A percentile compares a stretch with the other conserved stretches of the same genome.
Evolutionary conservation across 2,329 filamentous ascomycete species (phyloP).

Genomic region (Cladobotryum protrusum): DNA sequence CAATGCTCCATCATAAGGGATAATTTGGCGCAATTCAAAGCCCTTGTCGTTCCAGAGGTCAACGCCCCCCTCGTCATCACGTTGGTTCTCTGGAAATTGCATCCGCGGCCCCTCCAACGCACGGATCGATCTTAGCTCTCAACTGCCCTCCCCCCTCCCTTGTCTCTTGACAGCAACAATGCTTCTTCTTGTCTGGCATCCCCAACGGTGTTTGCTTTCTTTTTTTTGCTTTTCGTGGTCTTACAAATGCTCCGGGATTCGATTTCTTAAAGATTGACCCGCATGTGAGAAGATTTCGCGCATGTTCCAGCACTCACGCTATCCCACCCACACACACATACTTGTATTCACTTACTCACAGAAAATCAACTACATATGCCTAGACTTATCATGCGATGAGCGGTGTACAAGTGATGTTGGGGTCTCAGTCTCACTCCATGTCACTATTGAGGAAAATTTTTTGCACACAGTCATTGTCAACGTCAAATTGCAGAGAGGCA

Average conservation of each 20-base stretch:
- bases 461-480: neutral
- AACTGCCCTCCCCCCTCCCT: neutral
- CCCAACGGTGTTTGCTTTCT: too few relatives aligned
- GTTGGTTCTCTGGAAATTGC: neutral
- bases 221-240: too few relatives aligned
- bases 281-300: too few relatives aligned
- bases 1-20: conserved; percentile 1
- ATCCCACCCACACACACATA: too few relatives aligned
- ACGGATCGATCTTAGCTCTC: neutral
- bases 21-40: conserved; percentile 4
- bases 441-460: neutral
- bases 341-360: too few relatives aligned
- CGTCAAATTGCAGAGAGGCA: conserved; percentile 10
- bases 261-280: too few relatives aligned
- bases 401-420: too few relatives aligned
- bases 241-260: too few relatives aligned
- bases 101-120: neutral
- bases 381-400: too few relatives aligned
- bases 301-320: too few relatives aligned
- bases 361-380: too few relatives aligned
- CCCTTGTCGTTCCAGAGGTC: neutral
- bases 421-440: neutral
- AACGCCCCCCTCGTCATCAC: neutral
- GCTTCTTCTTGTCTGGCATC: too few relatives aligned
- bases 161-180: neutral